Evolutionary conservation across 345 rosid genomes (phyloP).

Genomic region (Citrus trifoliata): DNA sequence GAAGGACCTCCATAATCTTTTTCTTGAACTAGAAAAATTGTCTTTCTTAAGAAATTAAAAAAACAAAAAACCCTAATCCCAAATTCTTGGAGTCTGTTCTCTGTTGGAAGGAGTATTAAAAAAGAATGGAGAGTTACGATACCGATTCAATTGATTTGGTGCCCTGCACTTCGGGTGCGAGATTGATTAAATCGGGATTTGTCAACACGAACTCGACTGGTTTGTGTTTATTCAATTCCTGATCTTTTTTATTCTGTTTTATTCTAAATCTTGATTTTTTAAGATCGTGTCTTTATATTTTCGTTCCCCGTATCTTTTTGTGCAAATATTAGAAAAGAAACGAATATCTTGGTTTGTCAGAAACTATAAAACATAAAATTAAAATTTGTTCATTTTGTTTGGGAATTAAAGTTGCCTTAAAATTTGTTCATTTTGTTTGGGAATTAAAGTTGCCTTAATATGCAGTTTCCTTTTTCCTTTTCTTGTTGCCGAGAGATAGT

Average conservation of each 20-base stretch:
- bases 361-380: neutral
- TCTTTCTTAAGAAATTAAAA: neutral
- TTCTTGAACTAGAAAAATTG: neutral
- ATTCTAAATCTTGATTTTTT: neutral
- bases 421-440: neutral
- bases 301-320: neutral
- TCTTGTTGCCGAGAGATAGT: neutral
- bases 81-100: neutral
- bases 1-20: neutral
- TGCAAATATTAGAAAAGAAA: neutral
- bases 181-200: constrained; percentile 37
- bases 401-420: neutral
- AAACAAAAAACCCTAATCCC: neutral
- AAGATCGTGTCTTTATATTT: neutral
- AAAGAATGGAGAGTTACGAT: neutral
- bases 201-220: constrained; percentile 19
- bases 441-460: neutral
- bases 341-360: neutral
- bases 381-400: neutral
- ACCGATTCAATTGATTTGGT: constrained; percentile 22
- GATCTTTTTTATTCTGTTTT: neutral
- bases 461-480: neutral
- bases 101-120: too few relatives aligned
- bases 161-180: constrained; percentile 33
- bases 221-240: neutral